These are phyloP conservation scores for Brassica incana DNA, from an alignment of 345 rosid genomes.

Conservation along the genomic window DNA sequence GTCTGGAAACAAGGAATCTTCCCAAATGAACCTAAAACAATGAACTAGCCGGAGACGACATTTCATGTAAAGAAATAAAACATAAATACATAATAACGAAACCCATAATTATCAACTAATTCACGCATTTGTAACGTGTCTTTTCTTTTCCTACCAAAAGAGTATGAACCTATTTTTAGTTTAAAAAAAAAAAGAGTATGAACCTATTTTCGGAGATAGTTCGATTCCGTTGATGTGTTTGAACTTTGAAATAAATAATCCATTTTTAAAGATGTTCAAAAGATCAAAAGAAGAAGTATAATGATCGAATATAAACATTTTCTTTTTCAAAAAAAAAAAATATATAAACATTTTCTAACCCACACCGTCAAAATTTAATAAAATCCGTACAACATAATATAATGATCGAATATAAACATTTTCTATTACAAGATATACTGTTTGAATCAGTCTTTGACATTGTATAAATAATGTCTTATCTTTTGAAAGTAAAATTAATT, in stretches of 20 bases:
- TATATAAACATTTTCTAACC: too few species aligned
- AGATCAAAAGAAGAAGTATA: neutral
- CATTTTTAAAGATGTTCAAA: neutral
- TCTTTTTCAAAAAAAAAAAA: too few species aligned
- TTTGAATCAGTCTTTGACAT: neutral
- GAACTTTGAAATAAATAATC: neutral
- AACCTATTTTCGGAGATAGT: neutral
- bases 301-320: too few species aligned
- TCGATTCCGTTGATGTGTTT: neutral
- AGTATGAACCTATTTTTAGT: neutral
- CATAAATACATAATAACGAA: neutral
- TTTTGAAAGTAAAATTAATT: neutral
- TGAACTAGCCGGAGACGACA: neutral
- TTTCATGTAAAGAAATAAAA: constrained; percentile 9
- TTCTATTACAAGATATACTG: neutral
- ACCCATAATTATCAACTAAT: neutral
- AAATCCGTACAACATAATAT: neutral
- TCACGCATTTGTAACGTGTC: neutral
- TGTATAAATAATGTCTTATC: neutral
- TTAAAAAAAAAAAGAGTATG: neutral
- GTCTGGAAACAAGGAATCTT: constrained; percentile 25
- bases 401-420: neutral
- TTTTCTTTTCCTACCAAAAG: neutral
- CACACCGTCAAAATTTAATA: neutral
- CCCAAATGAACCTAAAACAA: neutral